Base-by-base conservation (phyloP, 2,329 filamentous ascomycete species). In the Aspergillus pseudotamarii region DNA sequence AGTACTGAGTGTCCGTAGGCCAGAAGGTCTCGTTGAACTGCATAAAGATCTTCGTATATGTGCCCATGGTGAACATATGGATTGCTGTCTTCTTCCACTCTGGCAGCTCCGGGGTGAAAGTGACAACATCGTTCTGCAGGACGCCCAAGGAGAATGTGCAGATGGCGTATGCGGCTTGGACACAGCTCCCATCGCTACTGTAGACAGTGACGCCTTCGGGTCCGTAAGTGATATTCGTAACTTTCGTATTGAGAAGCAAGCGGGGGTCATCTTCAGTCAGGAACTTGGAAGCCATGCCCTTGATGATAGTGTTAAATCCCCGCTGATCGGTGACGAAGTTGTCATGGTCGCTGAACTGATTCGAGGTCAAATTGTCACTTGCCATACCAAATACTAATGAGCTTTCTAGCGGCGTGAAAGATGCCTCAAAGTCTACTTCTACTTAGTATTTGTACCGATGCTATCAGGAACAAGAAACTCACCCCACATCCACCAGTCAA, bases 11-110 rank as follows among this genome's bases (percentile, higher is more conserved):
- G 46, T 82, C 76, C 0, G 76, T 71, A 68, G 84, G 82, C 89
- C 89, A 91, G 75, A 91, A 92, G 0, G 86, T 85, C 60, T 88
- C 80, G 64, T 88, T 79, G 75, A 91, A 91, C 65, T 91, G 89
- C 64, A 89, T 78, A 76, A 91, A 91, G 64, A 91, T 86, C 72
- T 92, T 92, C 58, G 88, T 91, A 76, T 91, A 92, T 0, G 88
- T 91, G 8, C 86, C 89, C 85, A 91, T 91, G 64, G 82, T 80
- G 72, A 91, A 90, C 43, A 84, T 86, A 3, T 85, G 82, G 58
- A 91, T 89, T 0, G 87, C 85, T 3, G 82, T 82, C 16, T 83
- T 79, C 74, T 91, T 91, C 89, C 88, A 91, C 6, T 75, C 74
- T 0, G 89, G 89, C 0, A 91, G 79, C 8, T 77, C 69, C 0